Base-by-base conservation (phyloP, 2,329 filamentous ascomycete species). In the Cladosporium sp. region DNA sequence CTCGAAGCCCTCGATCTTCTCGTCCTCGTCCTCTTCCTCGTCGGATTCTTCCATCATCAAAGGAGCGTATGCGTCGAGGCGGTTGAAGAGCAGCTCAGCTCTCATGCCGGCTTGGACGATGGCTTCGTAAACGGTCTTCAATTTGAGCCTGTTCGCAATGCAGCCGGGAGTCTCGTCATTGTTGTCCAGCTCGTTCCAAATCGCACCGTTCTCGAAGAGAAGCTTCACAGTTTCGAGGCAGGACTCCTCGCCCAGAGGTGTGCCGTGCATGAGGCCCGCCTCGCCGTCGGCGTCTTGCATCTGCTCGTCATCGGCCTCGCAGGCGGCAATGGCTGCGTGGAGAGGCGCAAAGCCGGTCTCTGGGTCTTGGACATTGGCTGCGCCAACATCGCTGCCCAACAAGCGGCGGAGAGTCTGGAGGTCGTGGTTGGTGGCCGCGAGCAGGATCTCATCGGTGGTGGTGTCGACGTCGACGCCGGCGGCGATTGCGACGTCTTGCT, bases 111-210 rank as follows among this genome's bases (percentile, higher is more conserved):
- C 92, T 64, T 92, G 88, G 7, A 97, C 87, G 66, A 92, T 88
- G 51, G 90, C 69, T 36, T 86, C 80, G 66, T 99, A 97, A 30
- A 96, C 71, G 43, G 82, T 78, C 48, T 70, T 77, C 61, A 88
- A 74, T 0, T 86, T 85, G 19, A 96, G 58, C 40, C 81, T 67
- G 22, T 78, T 76, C 7, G 93, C 93, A 38, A 96, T 74, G 67
- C 92, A 97, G 7, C 90, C 93, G 0, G 93, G 90, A 3, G 93
- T 97, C 75, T 97, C 92, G 61, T 89, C 80, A 60, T 88, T 85
- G 58, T 76, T 72, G 68, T 97, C 89, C 50, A 97, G 75, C 67
- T 96, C 91, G 72, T 99, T 99, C 93, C 93, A 99, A 60, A 97
- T 96, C 9, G 89, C 93, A 27, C 93, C 93, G 59, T 87, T 86